These are phyloP conservation scores for Aureobasidium sp. DNA, from an alignment of 2,329 filamentous ascomycete species.

Conservation along the genomic window DNA sequence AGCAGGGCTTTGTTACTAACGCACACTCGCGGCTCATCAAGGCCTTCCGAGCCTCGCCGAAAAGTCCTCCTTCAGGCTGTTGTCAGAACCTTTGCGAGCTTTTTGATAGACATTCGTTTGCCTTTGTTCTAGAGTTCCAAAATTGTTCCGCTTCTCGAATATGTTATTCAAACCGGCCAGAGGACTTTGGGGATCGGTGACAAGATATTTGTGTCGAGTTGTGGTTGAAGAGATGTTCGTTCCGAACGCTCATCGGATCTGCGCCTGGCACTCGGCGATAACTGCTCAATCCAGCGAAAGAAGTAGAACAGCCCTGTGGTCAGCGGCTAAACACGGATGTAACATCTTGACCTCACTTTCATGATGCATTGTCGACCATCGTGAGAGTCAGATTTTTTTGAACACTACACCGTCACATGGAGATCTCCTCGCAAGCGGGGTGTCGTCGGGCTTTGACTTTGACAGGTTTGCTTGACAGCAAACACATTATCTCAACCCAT, in stretches of 20 bases:
- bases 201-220: no score
- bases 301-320: background rate
- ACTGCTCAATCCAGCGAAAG: background rate
- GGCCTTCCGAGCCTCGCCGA: no score
- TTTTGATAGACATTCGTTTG: no score
- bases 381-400: background rate
- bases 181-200: no score
- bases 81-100: no score
- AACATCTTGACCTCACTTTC: background rate
- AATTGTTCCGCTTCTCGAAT: no score
- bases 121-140: no score
- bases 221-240: no score
- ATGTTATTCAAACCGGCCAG: no score
- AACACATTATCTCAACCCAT: background rate
- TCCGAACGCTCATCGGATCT: background rate
- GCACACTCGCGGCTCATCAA: no score
- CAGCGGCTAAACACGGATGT: background rate
- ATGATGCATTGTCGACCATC: background rate
- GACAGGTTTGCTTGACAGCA: background rate
- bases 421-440: background rate
- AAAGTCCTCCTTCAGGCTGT: no score
- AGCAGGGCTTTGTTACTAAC: no score
- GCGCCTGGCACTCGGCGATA: background rate
- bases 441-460: background rate
- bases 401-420: background rate